Conservation (phyloP, 768 basidiomycete species). For the Gelatoporia subvermispora region DNA sequence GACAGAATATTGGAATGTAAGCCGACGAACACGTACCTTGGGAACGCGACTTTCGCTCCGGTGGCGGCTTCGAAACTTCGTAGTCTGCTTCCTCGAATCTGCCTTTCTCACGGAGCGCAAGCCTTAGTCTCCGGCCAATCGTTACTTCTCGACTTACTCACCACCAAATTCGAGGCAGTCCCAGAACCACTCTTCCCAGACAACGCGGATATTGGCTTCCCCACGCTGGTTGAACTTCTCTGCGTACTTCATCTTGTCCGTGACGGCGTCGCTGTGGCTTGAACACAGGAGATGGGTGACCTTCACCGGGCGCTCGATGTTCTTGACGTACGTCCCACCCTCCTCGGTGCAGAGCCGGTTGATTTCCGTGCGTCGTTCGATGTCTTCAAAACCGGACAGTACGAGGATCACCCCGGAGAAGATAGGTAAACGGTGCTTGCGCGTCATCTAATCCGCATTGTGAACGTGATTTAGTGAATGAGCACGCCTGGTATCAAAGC, state of each 20-base stretch:
- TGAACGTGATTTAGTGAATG: background rate
- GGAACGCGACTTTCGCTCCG: constrained; percentile 41
- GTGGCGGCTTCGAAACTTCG: constrained; percentile 53
- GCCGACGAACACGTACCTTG: constrained; percentile 9
- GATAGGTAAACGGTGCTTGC: constrained; percentile 59
- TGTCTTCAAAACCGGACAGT: constrained; percentile 70
- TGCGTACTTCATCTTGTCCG: constrained; percentile 77
- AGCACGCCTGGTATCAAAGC: background rate
- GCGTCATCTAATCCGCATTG: constrained; percentile 42
- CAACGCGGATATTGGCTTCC: constrained; percentile 69
- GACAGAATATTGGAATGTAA: background rate
- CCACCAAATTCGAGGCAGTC: constrained; percentile 72
- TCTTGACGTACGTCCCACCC: constrained; percentile 69
- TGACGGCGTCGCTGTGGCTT: constrained; percentile 36
- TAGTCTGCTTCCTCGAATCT: constrained; percentile 63
- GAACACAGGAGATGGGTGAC: constrained; percentile 86
- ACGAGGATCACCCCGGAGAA: constrained; percentile 70
- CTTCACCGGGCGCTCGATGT: constrained; percentile 69
- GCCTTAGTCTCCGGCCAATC: background rate
- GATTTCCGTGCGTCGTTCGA: constrained; percentile 56
- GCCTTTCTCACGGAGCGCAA: constrained; percentile 30
- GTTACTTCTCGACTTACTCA: background rate
- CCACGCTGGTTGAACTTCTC: constrained; percentile 64
- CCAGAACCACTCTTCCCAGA: constrained; percentile 99
- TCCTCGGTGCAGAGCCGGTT: constrained; percentile 51